These are phyloP conservation scores for Parastagonospora nodorum DNA, from an alignment of 2,329 filamentous ascomycete species.

Conservation along the genomic window DNA sequence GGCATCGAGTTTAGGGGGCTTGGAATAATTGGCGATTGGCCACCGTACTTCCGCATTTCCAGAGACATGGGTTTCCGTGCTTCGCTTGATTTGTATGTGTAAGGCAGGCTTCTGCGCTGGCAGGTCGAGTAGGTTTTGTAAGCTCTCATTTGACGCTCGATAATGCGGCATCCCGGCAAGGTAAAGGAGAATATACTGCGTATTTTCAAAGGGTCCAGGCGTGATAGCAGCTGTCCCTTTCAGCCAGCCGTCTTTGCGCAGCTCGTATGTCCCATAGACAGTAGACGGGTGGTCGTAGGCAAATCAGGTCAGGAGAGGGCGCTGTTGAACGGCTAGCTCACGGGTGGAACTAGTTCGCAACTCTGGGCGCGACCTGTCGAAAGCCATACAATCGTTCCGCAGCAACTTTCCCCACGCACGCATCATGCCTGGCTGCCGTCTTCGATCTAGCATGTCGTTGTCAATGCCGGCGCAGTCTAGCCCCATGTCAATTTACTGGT, in stretches of 20 bases:
- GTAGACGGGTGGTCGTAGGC: too few relatives aligned
- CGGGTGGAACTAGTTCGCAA: not conserved
- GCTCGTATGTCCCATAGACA: too few relatives aligned
- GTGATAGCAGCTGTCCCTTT: too few relatives aligned
- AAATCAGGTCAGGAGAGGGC: not conserved
- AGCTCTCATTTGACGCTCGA: conserved; percentile 11
- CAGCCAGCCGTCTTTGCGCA: too few relatives aligned
- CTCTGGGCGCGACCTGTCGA: conserved; percentile 23
- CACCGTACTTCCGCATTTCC: conserved; percentile 1
- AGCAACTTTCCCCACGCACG: conserved; percentile 17
- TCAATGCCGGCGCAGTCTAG: conserved; percentile 24
- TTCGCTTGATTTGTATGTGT: not conserved
- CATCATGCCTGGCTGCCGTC: conserved; percentile 29
- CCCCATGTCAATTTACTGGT: conserved; percentile 22
- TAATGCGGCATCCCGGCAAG: too few relatives aligned
- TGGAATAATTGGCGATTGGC: not conserved
- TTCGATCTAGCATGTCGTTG: conserved; percentile 32
- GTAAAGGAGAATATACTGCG: too few relatives aligned
- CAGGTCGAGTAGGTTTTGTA: conserved; percentile 9
- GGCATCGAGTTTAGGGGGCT: conserved; percentile 1
- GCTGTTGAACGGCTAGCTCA: conserved; percentile 16
- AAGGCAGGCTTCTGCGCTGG: conserved; percentile 7
- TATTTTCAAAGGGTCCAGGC: too few relatives aligned
- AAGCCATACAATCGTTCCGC: conserved; percentile 21
- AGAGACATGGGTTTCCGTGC: conserved; percentile 3